Evolutionary conservation across 495 filamentous ascomycete species (phyloP).

Genomic region (Aspergillus heteromorphus): DNA sequence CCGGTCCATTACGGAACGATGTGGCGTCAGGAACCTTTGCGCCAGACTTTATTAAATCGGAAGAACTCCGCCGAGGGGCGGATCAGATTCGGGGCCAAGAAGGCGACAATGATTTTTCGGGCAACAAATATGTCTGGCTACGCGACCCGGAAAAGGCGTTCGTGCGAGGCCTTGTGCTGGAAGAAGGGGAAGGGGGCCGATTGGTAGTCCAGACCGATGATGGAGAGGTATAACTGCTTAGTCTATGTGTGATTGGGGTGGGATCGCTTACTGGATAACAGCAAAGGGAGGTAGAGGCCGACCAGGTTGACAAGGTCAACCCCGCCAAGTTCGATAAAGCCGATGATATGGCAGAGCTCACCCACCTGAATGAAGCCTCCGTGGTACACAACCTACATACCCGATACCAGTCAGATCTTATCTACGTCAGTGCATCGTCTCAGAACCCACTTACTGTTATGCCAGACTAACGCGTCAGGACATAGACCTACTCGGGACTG

Average conservation of each 20-base stretch:
- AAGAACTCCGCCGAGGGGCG: constrained; percentile 59
- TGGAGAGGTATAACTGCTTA: constrained; percentile 61
- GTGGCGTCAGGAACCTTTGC: constrained; percentile 76
- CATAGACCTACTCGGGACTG: constrained; percentile 87
- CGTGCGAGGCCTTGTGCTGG: constrained; percentile 82
- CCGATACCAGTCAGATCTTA: constrained; percentile 90
- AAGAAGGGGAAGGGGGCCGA: constrained; percentile 62
- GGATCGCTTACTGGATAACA: constrained; percentile 29
- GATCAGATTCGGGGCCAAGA: constrained; percentile 75
- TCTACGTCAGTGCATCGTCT: constrained; percentile 60
- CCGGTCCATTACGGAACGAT: constrained; percentile 55
- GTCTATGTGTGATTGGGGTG: background rate
- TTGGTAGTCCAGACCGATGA: constrained; percentile 90
- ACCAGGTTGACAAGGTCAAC: constrained; percentile 96
- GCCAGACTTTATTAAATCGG: constrained; percentile 87
- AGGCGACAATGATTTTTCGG: constrained; percentile 96
- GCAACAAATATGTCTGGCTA: constrained; percentile 98
- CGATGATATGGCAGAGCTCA: constrained; percentile 98
- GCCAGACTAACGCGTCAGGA: constrained; percentile 3
- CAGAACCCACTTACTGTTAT: background rate
- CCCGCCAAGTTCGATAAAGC: constrained; percentile 99
- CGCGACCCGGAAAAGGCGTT: constrained; percentile 83
- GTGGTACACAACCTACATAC: constrained; percentile 96
- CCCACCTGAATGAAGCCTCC: constrained; percentile 94
- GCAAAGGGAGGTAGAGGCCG: constrained; percentile 80